These are phyloP conservation scores for Caloboletus firmus DNA, from an alignment of 1,284 basidiomycete species.

Conservation along the genomic window DNA sequence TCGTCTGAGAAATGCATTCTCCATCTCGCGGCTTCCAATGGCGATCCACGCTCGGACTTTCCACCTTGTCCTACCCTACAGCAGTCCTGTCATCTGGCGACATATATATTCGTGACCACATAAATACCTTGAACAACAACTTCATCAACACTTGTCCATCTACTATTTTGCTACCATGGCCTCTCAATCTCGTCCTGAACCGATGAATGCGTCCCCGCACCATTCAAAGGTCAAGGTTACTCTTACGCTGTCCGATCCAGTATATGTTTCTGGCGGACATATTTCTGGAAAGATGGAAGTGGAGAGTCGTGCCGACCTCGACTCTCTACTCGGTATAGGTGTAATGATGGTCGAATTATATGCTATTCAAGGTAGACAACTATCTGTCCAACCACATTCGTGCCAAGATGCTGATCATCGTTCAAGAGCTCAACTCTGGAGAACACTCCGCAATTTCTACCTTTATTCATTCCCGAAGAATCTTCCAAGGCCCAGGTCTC, in stretches of 20 bases:
- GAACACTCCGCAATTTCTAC: conserved; percentile 76
- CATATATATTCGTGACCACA: conserved; percentile 6
- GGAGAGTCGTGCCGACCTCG: conserved; percentile 67
- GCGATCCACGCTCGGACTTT: conserved; percentile 8
- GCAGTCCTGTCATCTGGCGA: conserved; percentile 1
- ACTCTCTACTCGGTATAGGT: conserved; percentile 62
- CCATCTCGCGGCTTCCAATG: conserved; percentile 12
- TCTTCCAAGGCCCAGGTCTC: conserved; percentile 76
- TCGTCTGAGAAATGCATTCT: conserved; percentile 18
- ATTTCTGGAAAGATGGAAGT: conserved; percentile 74
- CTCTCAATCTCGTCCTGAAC: conserved; percentile 48
- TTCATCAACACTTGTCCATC: neutral
- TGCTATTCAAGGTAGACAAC: conserved; percentile 61
- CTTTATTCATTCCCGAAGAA: conserved; percentile 63
- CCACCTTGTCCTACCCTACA: neutral
- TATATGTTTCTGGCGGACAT: conserved; percentile 61
- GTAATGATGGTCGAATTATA: conserved; percentile 74
- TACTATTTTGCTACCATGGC: conserved; percentile 23
- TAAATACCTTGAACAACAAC: conserved; percentile 11
- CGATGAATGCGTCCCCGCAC: conserved; percentile 74
- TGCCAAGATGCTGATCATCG: conserved; percentile 1
- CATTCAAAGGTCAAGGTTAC: conserved; percentile 74
- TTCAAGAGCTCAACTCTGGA: conserved; percentile 65
- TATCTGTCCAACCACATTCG: neutral
- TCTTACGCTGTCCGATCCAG: conserved; percentile 53